Percentiles rank a stretch among this genome's conserved stretches.
Conservation (phyloP, 495 filamentous ascomycete genomes). For the Schizothecium vesticola region DNA sequence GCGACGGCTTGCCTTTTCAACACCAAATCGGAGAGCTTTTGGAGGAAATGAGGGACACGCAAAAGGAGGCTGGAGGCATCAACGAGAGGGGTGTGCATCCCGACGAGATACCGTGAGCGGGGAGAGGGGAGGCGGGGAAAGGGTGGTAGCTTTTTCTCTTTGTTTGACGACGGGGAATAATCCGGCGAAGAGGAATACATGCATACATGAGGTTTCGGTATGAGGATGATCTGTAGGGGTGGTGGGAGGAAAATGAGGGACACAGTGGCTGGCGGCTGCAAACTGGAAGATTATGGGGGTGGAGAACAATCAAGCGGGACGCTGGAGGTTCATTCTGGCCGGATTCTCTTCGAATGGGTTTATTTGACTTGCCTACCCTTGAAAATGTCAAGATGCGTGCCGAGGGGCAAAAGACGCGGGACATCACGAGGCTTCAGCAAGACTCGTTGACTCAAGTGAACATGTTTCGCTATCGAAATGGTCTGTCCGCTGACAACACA, state of each 20-base stretch:
- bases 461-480: background rate
- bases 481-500: background rate
- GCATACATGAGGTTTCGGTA: background rate
- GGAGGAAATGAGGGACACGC: background rate
- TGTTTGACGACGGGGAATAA: background rate
- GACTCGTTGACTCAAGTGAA: background rate
- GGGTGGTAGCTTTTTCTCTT: background rate
- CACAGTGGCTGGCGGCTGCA: background rate
- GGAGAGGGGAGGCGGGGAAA: too few species aligned
- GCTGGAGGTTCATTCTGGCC: background rate
- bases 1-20: too few species aligned
- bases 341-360: background rate
- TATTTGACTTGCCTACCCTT: too few species aligned
- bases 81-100: too few species aligned
- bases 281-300: background rate
- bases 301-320: background rate
- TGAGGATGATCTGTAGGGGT: background rate
- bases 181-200: background rate
- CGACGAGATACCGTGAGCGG: too few species aligned
- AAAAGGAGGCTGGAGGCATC: background rate
- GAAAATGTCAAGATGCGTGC: too few species aligned
- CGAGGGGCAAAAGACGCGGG: too few species aligned
- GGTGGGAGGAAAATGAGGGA: background rate
- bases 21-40: background rate
- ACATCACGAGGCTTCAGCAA: too few species aligned